A percentile compares a stretch with the other conserved stretches of the same genome.
These are phyloP conservation scores for Nicotiana sylvestris DNA, from an alignment of 257 asterid species.

Conservation along the genomic window DNA sequence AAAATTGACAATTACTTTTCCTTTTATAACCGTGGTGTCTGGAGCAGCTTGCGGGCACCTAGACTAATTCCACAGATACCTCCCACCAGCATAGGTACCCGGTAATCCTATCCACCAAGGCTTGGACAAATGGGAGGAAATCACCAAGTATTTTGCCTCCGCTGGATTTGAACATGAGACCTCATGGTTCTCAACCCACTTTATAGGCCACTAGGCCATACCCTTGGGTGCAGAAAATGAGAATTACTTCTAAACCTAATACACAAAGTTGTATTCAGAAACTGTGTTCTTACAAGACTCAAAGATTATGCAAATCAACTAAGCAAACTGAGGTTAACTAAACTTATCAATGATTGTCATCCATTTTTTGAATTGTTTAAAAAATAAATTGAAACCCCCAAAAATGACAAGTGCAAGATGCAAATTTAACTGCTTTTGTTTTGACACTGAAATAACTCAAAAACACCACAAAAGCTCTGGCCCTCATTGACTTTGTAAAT, in stretches of 20 bases:
- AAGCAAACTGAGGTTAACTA: neutral
- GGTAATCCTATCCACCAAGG: too few species aligned
- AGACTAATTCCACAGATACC: too few species aligned
- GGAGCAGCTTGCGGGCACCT: too few species aligned
- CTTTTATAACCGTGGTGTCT: too few species aligned
- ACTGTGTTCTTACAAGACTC: neutral
- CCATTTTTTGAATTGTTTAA: too few species aligned
- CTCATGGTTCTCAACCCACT: too few species aligned
- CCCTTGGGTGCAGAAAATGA: neutral
- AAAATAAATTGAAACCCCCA: neutral
- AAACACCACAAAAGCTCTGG: constrained; percentile 7
- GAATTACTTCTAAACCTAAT: neutral
- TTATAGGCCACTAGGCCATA: too few species aligned
- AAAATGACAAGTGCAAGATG: neutral
- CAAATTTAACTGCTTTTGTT: neutral
- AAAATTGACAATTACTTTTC: neutral
- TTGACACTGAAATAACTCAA: neutral
- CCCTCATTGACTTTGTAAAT: neutral
- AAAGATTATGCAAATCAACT: neutral
- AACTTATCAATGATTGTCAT: neutral
- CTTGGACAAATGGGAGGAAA: too few species aligned
- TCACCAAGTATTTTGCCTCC: too few species aligned
- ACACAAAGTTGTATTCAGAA: neutral
- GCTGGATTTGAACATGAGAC: too few species aligned
- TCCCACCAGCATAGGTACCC: too few species aligned